Base-by-base conservation (phyloP, 768 basidiomycete genomes). In the Leccinum subgranulosum region DNA sequence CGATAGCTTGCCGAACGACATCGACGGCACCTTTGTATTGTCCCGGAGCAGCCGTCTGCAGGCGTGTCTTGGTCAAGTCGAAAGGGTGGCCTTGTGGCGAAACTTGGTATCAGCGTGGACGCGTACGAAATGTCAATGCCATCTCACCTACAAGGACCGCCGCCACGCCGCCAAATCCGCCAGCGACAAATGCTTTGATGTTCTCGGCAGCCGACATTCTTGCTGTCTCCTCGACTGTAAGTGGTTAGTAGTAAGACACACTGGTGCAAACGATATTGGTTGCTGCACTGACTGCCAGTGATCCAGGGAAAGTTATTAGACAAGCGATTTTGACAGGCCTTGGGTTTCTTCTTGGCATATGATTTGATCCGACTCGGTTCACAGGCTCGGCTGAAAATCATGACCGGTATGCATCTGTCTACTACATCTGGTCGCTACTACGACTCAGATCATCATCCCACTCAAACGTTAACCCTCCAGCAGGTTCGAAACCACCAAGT, bases 31-130 rank as follows among this genome's bases (percentile, higher is more conserved):
- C 94, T 41, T 80, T 93, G 76, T 99, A 99, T 48, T 84, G 80
- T 4, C 97, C 95, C 10, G 89, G 84, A 15, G 84, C 64, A 10
- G 97, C 96, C 6, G 97, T 98, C 74, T 99, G 97, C 59, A 99
- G 73, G 46, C 96, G 83, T n/a, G 92, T 94, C 77, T 95, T 95
- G 57, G 92, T 97, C 67, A 98, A 77, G 75, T 99, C 97, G 71
- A 98, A 99, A 9, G 97, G 97, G 69, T 99, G 97, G 1, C 97
- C 96, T 92, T 58, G 57, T 17, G 61, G 25, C 34, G 49, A 51
- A 39, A 23, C 43, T 66, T 54, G 65, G 61, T 14, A 21, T 57
- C 51, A 47, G 28, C 36, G 15, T 49, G 27, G 28, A 15, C 25
- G 29, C 23, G 11, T 23, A 48, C 33, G 11, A 51, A 31, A 15